A percentile compares a stretch with the other conserved stretches of the same genome.
phyloP scores from a whole-genome alignment of 2,329 filamentous ascomycete species.

The Gremmenia infestans region DNA sequence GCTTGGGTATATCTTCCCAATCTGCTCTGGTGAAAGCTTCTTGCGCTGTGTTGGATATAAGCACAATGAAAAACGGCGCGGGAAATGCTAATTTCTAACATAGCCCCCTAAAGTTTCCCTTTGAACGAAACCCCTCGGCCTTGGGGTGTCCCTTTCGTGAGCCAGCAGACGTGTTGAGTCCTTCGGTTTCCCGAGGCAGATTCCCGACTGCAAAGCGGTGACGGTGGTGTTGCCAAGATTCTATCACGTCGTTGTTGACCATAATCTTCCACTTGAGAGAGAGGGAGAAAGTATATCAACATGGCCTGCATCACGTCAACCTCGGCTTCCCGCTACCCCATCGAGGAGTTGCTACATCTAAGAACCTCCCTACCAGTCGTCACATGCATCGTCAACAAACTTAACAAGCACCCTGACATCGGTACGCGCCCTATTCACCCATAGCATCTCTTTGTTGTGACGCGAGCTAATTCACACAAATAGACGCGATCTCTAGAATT shows the following conservation, averaged over 20 bases:
- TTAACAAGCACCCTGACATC: constrained; percentile 27
- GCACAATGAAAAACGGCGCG: no score
- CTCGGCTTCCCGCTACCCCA: constrained; percentile 13
- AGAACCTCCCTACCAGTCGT: constrained; percentile 22
- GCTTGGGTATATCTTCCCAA: no score
- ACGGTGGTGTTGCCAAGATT: no score
- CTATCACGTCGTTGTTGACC: no score
- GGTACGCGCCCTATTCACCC: constrained; percentile 15
- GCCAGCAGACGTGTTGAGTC: no score
- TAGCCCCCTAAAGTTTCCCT: not conserved
- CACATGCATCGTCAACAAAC: constrained; percentile 19
- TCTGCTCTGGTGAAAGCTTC: no score
- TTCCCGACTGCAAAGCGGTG: not conserved
- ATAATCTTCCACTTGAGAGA: not conserved
- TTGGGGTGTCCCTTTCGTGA: no score
- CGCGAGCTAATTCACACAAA: not conserved
- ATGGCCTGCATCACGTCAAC: not conserved
- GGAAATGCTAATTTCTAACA: constrained; percentile 1
- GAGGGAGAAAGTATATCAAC: not conserved
- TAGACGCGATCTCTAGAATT: constrained; percentile 9
- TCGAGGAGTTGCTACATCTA: constrained; percentile 25
- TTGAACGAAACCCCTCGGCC: no score
- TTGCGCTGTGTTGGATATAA: no score
- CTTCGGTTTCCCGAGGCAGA: not conserved
- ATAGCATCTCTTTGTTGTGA: not conserved